Evolutionary conservation across 495 filamentous ascomycete genomes (phyloP).

Genomic region (Daldinia decipiens): DNA sequence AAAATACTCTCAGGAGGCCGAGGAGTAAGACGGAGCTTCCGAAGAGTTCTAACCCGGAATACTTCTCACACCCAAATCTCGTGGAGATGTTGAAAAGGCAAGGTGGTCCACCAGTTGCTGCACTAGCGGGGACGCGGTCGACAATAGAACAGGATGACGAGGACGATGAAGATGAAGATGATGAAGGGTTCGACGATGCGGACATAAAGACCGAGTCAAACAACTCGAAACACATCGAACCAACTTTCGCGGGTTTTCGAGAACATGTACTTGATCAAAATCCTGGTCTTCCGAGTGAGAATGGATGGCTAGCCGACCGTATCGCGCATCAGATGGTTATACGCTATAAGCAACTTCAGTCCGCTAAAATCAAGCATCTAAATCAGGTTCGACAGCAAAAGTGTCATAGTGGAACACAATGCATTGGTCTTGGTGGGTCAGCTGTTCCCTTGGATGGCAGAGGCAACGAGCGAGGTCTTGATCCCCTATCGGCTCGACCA

Average conservation of each 20-base stretch:
- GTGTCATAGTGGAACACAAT: slow-evolving; percentile 70
- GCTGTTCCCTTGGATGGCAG: slow-evolving; percentile 56
- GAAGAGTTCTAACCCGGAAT: slow-evolving; percentile 48
- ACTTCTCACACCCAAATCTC: slow-evolving; percentile 48
- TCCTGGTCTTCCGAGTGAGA: slow-evolving; percentile 64
- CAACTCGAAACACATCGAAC: slow-evolving; percentile 68
- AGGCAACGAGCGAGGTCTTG: slow-evolving; percentile 51
- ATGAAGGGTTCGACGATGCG: slow-evolving; percentile 62
- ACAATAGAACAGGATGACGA: slow-evolving; percentile 51
- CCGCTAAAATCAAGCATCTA: slow-evolving; percentile 75
- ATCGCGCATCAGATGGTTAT: slow-evolving; percentile 81
- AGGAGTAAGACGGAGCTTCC: slow-evolving; percentile 82
- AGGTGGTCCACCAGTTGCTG: slow-evolving; percentile 69
- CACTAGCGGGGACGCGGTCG: slow-evolving; percentile 55
- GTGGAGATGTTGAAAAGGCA: slow-evolving; percentile 62
- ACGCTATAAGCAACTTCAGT: slow-evolving; percentile 82
- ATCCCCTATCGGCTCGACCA: slow-evolving; percentile 55
- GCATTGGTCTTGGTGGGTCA: slow-evolving; percentile 70
- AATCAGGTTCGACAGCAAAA: slow-evolving; percentile 61
- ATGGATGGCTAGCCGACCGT: slow-evolving; percentile 78
- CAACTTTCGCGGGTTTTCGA: slow-evolving; percentile 81
- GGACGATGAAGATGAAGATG: slow-evolving; percentile 64
- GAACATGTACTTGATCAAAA: slow-evolving; percentile 78
- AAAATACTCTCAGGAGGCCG: slow-evolving; percentile 65
- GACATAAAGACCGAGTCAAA: slow-evolving; percentile 59